These are phyloP conservation scores for Trichosporon faecale DNA, from an alignment of 1,284 basidiomycete genomes.

Conservation along the genomic window DNA sequence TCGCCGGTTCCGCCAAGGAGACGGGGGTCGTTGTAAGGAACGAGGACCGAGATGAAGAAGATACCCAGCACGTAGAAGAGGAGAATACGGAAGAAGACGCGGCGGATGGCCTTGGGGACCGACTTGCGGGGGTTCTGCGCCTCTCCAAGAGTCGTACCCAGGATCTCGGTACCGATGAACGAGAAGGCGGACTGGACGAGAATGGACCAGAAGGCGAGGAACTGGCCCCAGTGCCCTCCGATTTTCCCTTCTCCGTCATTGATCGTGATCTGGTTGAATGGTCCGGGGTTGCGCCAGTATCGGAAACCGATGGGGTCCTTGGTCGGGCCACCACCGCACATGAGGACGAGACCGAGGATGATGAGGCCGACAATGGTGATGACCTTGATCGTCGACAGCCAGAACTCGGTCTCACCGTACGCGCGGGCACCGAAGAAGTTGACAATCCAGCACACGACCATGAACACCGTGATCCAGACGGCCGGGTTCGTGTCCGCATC, in stretches of 20 bases:
- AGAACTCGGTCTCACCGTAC: slow-evolving; percentile 46
- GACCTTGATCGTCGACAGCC: slow-evolving; percentile 39
- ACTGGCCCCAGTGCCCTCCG: slow-evolving; percentile 56
- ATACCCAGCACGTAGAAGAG: slow-evolving; percentile 61
- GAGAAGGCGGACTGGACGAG: slow-evolving; percentile 78
- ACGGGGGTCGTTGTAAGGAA: slow-evolving; percentile 64
- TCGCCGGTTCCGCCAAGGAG: slow-evolving; percentile 59
- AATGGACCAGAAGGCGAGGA: slow-evolving; percentile 65
- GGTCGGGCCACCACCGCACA: slow-evolving; percentile 65
- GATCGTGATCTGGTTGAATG: slow-evolving; percentile 24
- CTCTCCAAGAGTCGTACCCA: slow-evolving; percentile 63
- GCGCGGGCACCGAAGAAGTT: slow-evolving; percentile 49
- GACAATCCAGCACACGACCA: slow-evolving; percentile 50
- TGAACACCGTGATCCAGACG: slow-evolving; percentile 51
- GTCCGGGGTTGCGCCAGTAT: slow-evolving; percentile 66
- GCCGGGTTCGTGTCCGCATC: slow-evolving; percentile 40
- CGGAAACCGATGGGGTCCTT: slow-evolving; percentile 51
- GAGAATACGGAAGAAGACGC: slow-evolving; percentile 74
- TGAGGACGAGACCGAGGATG: slow-evolving; percentile 64
- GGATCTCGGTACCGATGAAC: slow-evolving; percentile 77
- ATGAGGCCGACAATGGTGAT: slow-evolving; percentile 51
- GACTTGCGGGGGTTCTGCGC: slow-evolving; percentile 68
- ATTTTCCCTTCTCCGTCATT: slow-evolving; percentile 26
- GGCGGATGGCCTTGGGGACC: slow-evolving; percentile 71
- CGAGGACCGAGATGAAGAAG: slow-evolving; percentile 65